Base-by-base conservation (phyloP, 2,329 filamentous ascomycete genomes). In the Dactylonectria macrodidyma region DNA sequence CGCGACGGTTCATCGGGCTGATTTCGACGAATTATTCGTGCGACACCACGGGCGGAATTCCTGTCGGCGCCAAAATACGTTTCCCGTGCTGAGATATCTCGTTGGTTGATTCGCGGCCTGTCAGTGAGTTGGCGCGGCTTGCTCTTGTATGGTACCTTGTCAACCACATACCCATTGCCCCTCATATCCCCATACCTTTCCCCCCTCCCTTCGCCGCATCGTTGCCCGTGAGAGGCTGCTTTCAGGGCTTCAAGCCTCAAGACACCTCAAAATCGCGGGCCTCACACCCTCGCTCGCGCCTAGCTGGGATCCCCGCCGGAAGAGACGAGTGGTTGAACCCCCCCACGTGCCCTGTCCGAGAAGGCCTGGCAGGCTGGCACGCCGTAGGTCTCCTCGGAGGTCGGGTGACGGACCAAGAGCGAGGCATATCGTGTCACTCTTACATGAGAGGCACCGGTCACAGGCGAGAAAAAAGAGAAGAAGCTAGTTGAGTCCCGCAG, bases 321-420 rank as follows among this genome's bases (percentile, higher is more conserved):
- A 48, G 51, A 66, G 57, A 62, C 47, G 51, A 66, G 57, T 65
- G 62, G 41, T 52, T 58, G 61, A 65, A 66, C 68, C 72, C 62
- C 66, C 73, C 73, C 73, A 75, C 73, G 73, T 75, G 73, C 73
- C 65, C 72, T 58, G 16, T 54, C 61, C 50, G 70, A 75, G 72
- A 71, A 66, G 69, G 65, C 59, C 61, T 75, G 55, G 70, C 65
- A 64, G 65, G 57, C 61, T 75, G 55, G 70, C 65, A 64, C 57
- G 71, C 44, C 30, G 56, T 34, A 55, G 55, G 33, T 16, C 46
- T 64, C 44, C 62, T 67, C 62, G 57, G 62, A 58, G 68, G 70
- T 74, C 72, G 69, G 73, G 67, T 73, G 72, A 76, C 61, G 67
- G 61, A 64, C 58, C 48, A 62, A 70, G 69, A 62, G 63, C 48